Evolutionary conservation across 306 rosid genomes (phyloP).

Genomic region (Malus domestica): ASM211411v1 NC_041803.1:48369001-48369500

Average conservation of each 20-base stretch:
- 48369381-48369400: constrained; percentile 67
- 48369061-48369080: constrained; percentile 35
- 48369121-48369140: constrained; percentile 41
- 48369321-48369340: constrained; percentile 70
- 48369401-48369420: constrained; percentile 72
- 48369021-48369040: constrained; percentile 42
- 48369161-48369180: constrained; percentile 60
- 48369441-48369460: constrained; percentile 77
- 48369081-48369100: constrained; percentile 16
- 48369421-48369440: constrained; percentile 84
- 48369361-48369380: constrained; percentile 75
- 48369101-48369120: constrained; percentile 32
- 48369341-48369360: constrained; percentile 84
- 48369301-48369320: constrained; percentile 60
- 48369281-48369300: constrained; percentile 67
- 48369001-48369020: constrained; percentile 15
- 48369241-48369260: constrained; percentile 66
- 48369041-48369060: constrained; percentile 40
- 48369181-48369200: constrained; percentile 58
- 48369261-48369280: constrained; percentile 69
- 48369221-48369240: constrained; percentile 71
- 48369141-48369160: constrained; percentile 48
- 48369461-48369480: constrained; percentile 71
- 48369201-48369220: constrained; percentile 52
- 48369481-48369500: constrained; percentile 75